Conservation (phyloP, 495 filamentous ascomycete species). For the Tirmania nivea region DNA sequence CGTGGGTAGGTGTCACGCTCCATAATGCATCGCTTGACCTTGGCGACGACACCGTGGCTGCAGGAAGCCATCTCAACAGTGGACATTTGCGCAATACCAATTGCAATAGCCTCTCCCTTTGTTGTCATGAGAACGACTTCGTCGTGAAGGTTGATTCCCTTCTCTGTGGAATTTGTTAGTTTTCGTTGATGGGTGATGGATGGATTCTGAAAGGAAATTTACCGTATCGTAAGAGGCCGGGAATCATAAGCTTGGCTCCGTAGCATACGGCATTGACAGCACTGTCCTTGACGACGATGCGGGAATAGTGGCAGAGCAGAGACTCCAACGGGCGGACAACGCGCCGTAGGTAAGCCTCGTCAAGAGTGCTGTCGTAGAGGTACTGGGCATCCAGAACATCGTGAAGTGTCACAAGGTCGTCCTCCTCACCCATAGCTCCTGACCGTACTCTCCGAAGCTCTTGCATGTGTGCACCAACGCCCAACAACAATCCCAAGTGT, state of each 20-base stretch:
- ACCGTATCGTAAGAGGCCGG: conserved; percentile 78
- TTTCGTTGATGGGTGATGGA: not conserved
- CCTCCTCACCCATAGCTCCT: conserved; percentile 81
- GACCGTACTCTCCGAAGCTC: conserved; percentile 82
- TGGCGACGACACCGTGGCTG: conserved; percentile 90
- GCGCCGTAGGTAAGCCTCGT: conserved; percentile 66
- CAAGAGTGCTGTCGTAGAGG: conserved; percentile 72
- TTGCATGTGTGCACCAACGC: conserved; percentile 96
- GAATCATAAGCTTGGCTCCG: conserved; percentile 95
- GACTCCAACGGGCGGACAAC: conserved; percentile 83
- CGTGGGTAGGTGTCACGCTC: conserved; percentile 90
- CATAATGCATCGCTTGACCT: conserved; percentile 97
- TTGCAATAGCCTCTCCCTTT: conserved; percentile 92
- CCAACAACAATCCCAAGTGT: conserved; percentile 75
- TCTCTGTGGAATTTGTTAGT: conserved; percentile 31
- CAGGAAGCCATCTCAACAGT: conserved; percentile 77
- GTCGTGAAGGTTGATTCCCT: conserved; percentile 67
- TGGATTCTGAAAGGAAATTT: conserved; percentile 13
- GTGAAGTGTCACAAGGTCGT: conserved; percentile 77
- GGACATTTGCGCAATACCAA: conserved; percentile 89
- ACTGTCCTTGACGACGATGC: conserved; percentile 93
- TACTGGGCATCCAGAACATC: conserved; percentile 92
- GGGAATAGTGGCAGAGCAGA: conserved; percentile 75
- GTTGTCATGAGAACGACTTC: conserved; percentile 95
- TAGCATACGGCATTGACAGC: conserved; percentile 93